Conservation (phyloP, 352 stramenopile genomes). For the Phytophthora foliorum region DNA sequence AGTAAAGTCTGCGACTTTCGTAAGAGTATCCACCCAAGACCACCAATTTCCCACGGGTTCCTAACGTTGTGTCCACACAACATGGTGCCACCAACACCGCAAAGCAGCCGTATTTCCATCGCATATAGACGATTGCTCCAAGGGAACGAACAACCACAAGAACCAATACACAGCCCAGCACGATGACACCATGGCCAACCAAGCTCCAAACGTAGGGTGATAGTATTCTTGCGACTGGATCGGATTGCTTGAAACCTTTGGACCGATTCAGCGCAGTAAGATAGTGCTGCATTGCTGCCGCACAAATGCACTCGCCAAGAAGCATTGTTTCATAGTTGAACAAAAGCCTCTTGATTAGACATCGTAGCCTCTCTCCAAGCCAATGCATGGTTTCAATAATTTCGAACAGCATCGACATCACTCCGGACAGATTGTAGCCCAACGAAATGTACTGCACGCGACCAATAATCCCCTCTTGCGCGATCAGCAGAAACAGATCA, state of each 20-base stretch:
- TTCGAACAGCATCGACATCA: constrained; percentile 49
- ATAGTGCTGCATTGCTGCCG: constrained; percentile 37
- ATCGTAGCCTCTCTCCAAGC: constrained; percentile 23
- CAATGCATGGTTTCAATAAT: constrained; percentile 44
- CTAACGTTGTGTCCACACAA: constrained; percentile 33
- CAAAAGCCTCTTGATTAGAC: constrained; percentile 36
- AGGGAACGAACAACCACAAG: constrained; percentile 29
- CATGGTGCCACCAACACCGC: constrained; percentile 21
- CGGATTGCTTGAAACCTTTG: constrained; percentile 22
- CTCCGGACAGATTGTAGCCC: constrained; percentile 45
- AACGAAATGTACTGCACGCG: constrained; percentile 47
- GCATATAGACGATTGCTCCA: constrained; percentile 31
- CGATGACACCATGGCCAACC: constrained; percentile 36
- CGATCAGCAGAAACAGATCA: constrained; percentile 46
- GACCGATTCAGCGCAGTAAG: constrained; percentile 40
- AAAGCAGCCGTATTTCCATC: constrained; percentile 28
- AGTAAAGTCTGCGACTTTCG: constrained; percentile 33
- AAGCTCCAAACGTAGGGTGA: constrained; percentile 47
- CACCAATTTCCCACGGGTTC: constrained; percentile 26
- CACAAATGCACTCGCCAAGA: constrained; percentile 38
- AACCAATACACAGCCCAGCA: constrained; percentile 32
- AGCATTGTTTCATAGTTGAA: constrained; percentile 50
- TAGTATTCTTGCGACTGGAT: constrained; percentile 3
- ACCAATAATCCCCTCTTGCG: constrained; percentile 35
- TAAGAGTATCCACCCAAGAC: constrained; percentile 35